Conservation (phyloP, 192 early-diverging fungal species). For the Backusella macrospora region DNA sequence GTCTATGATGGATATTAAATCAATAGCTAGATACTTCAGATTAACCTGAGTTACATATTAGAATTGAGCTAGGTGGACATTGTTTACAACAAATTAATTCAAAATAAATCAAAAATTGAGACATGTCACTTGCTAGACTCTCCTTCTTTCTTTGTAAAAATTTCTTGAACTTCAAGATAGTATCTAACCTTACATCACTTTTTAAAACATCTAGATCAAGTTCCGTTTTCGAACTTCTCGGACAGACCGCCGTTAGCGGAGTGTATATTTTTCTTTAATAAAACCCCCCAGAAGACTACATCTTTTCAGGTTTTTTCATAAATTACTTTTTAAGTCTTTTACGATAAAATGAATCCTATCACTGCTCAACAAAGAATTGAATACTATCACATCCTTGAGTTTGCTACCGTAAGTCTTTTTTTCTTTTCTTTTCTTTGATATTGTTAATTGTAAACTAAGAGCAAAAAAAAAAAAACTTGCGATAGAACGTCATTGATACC, state of each 20-base stretch:
- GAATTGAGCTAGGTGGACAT: no score
- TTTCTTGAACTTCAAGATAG: no score
- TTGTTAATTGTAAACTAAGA: neutral
- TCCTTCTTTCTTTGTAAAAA: no score
- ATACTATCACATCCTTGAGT: neutral
- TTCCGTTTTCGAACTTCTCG: neutral
- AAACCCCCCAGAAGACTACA: neutral
- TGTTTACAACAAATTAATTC: no score
- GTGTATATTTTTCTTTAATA: neutral
- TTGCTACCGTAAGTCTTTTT: neutral
- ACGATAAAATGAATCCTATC: neutral
- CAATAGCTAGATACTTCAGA: no score
- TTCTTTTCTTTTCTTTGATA: neutral
- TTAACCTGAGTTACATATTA: no score
- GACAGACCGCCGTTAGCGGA: neutral
- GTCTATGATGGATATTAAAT: no score
- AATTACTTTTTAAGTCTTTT: neutral
- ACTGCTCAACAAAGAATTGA: slow-evolving; percentile 1
- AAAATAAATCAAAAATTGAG: no score
- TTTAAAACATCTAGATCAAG: no score
- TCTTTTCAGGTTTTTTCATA: neutral
- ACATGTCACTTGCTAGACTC: no score
- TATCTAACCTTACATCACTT: no score
- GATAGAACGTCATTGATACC: neutral
- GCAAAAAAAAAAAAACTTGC: neutral